These are phyloP conservation scores for Cladophialophora psammophila DNA, from an alignment of 2,329 filamentous ascomycete genomes.

Conservation along the genomic window DNA sequence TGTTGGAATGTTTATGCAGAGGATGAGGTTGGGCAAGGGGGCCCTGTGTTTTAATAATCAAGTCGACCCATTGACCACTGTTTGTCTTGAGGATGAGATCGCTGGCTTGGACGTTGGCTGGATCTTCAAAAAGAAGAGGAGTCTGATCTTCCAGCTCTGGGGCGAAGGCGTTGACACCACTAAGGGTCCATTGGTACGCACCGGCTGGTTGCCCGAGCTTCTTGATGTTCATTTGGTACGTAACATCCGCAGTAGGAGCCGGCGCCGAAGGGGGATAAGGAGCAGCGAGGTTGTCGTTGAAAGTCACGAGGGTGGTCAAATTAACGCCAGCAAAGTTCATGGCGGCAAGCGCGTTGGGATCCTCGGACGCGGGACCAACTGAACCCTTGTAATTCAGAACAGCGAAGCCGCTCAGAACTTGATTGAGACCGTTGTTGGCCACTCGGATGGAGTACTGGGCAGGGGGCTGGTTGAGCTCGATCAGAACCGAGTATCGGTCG, in stretches of 20 bases:
- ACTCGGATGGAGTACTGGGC: conserved; percentile 57
- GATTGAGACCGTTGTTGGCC: conserved; percentile 57
- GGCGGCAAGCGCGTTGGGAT: conserved; percentile 50
- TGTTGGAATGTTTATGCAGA: conserved; percentile 70
- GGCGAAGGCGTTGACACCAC: conserved; percentile 51
- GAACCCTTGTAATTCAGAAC: conserved; percentile 54
- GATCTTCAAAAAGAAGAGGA: conserved; percentile 58
- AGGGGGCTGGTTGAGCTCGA: conserved; percentile 50
- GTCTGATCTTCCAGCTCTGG: conserved; percentile 48
- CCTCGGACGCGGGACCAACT: conserved; percentile 35
- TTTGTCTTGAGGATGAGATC: conserved; percentile 61
- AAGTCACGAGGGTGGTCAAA: conserved; percentile 49
- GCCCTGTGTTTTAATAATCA: conserved; percentile 56
- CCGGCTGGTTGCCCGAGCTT: conserved; percentile 45
- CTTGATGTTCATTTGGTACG: conserved; percentile 50
- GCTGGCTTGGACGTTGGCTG: conserved; percentile 46
- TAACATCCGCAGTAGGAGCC: conserved; percentile 54
- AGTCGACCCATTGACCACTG: conserved; percentile 63
- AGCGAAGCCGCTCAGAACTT: conserved; percentile 63
- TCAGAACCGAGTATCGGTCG: conserved; percentile 51
- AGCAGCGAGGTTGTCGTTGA: conserved; percentile 53
- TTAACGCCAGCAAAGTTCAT: conserved; percentile 62
- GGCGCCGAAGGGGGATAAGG: conserved; percentile 60
- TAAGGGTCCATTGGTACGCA: conserved; percentile 63
- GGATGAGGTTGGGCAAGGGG: conserved; percentile 65